Conservation (phyloP, 2,329 filamentous ascomycete species). For the Alternaria gansuensis region DNA sequence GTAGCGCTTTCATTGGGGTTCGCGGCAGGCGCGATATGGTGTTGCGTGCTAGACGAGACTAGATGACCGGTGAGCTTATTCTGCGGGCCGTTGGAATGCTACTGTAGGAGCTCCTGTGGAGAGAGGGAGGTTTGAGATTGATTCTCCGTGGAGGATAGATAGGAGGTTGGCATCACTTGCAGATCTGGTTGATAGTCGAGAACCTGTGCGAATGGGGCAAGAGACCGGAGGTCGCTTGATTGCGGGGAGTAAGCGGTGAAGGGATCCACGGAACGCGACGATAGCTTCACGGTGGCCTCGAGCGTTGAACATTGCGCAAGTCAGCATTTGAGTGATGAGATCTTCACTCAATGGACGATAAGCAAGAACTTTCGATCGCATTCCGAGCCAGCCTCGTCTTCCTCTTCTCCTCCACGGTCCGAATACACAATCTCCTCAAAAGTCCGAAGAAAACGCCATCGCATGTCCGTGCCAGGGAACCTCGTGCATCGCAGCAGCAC, state of each 20-base stretch:
- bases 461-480: constrained; percentile 8
- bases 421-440: constrained; percentile 2
- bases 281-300: not conserved
- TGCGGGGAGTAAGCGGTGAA: constrained; percentile 7
- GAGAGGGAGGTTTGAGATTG: constrained; percentile 10
- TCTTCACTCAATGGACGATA: not conserved
- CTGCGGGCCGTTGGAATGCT: constrained; percentile 23
- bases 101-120: constrained; percentile 11
- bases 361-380: not conserved
- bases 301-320: constrained; percentile 1
- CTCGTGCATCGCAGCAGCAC: constrained; percentile 1
- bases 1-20: constrained; percentile 6
- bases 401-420: constrained; percentile 5
- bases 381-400: not conserved
- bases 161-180: constrained; percentile 2
- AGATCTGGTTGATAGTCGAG: constrained; percentile 1
- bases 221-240: constrained; percentile 1
- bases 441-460: constrained; percentile 5
- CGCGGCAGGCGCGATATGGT: constrained; percentile 3
- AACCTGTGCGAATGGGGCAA: constrained; percentile 2
- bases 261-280: not conserved
- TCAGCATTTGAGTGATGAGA: not conserved
- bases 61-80: constrained; percentile 24
- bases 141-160: constrained; percentile 5
- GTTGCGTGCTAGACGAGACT: constrained; percentile 18